Evolutionary conservation across 371 early-diverging fungal species (phyloP).

Genomic region (Cokeromyces recurvatus): DNA sequence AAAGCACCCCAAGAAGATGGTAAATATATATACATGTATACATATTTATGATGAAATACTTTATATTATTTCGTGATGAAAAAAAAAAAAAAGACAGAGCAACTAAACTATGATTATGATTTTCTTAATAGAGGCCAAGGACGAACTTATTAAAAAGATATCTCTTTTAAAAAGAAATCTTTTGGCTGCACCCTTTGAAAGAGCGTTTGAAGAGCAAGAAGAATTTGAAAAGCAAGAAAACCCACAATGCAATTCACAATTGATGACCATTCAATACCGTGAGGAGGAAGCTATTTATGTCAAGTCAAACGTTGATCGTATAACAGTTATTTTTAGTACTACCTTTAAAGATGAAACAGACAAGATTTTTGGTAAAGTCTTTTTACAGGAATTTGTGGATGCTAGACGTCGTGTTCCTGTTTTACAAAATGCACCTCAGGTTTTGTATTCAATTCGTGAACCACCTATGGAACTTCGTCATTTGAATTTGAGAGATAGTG

Average conservation of each 20-base stretch:
- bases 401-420: slow-evolving; percentile 87
- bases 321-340: slow-evolving; percentile 95
- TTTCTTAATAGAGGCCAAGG: slow-evolving; percentile 38
- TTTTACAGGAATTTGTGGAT: slow-evolving; percentile 98
- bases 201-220: slow-evolving; percentile 82
- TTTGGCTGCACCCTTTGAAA: slow-evolving; percentile 90
- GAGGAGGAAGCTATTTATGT: slow-evolving; percentile 91
- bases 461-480: slow-evolving; percentile 93
- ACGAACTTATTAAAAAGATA: slow-evolving; percentile 72
- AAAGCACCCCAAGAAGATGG: slow-evolving; percentile 69
- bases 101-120: too few relatives aligned
- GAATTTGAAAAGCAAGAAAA: slow-evolving; percentile 67
- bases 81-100: background rate
- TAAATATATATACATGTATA: too few relatives aligned
- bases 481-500: slow-evolving; percentile 66
- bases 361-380: slow-evolving; percentile 91
- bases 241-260: slow-evolving; percentile 50
- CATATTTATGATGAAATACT: too few relatives aligned
- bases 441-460: slow-evolving; percentile 87
- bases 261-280: slow-evolving; percentile 92
- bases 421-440: slow-evolving; percentile 94
- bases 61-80: too few relatives aligned
- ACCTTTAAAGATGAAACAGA: slow-evolving; percentile 97
- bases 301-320: slow-evolving; percentile 86
- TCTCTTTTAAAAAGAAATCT: slow-evolving; percentile 89